These are phyloP conservation scores for Modicella reniformis DNA, from an alignment of 371 early-diverging fungal genomes.

Conservation along the genomic window DNA sequence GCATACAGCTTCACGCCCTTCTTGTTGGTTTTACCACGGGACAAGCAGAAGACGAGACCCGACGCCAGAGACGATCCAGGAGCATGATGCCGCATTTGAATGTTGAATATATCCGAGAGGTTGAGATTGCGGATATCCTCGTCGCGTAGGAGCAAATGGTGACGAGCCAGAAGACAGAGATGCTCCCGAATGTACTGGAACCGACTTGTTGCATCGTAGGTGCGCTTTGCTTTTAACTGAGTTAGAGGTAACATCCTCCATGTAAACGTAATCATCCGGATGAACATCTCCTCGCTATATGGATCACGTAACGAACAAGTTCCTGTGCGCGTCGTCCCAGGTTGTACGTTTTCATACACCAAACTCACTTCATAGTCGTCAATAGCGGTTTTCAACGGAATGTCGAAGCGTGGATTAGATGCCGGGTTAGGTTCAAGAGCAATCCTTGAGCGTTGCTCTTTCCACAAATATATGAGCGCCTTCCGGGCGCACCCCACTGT, in stretches of 20 bases:
- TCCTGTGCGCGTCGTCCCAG: conserved; percentile 14
- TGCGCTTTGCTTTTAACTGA: conserved; percentile 5
- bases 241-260: conserved; percentile 13
- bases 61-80: conserved; percentile 14
- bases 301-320: conserved; percentile 18
- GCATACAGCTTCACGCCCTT: conserved; percentile 24
- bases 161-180: conserved; percentile 25
- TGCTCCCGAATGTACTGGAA: conserved; percentile 23
- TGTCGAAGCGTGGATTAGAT: conserved; percentile 22
- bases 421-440: conserved; percentile 16
- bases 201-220: background rate
- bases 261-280: conserved; percentile 16
- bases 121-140: conserved; percentile 34
- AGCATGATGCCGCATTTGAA: background rate
- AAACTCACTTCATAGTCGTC: conserved; percentile 1
- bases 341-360: conserved; percentile 10
- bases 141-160: conserved; percentile 37
- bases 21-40: conserved; percentile 30
- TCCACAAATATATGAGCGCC: conserved; percentile 6
- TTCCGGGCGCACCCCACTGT: background rate
- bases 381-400: conserved; percentile 4
- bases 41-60: conserved; percentile 20
- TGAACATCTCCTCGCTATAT: conserved; percentile 15
- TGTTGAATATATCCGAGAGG: conserved; percentile 20
- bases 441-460: background rate